Conservation (phyloP, 768 basidiomycete species). For the Neoboletus subvelutipes region DNA sequence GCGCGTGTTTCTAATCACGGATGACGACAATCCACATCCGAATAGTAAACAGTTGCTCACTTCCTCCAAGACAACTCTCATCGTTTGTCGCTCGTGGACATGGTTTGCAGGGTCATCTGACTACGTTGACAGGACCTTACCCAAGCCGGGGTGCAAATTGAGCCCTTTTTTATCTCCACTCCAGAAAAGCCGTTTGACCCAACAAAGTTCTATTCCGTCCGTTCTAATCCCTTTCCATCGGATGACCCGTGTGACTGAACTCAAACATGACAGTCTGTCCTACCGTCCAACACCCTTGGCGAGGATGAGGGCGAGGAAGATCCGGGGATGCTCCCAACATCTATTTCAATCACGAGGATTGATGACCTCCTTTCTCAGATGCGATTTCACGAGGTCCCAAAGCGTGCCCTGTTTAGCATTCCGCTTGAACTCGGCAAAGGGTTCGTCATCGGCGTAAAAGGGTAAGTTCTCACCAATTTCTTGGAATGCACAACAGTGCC, state of each 20-base stretch:
- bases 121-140: constrained; percentile 62
- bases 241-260: constrained; percentile 8
- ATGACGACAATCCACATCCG: constrained; percentile 51
- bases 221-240: constrained; percentile 20
- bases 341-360: constrained; percentile 73
- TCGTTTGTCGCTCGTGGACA: constrained; percentile 42
- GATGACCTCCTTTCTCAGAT: constrained; percentile 78
- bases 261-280: constrained; percentile 48
- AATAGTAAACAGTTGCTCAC: constrained; percentile 60
- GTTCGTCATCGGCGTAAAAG: constrained; percentile 78
- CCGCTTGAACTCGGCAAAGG: constrained; percentile 77
- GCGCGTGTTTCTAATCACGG: constrained; percentile 90
- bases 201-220: constrained; percentile 76
- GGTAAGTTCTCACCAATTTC: constrained; percentile 43
- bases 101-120: neutral
- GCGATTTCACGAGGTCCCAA: constrained; percentile 80
- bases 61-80: constrained; percentile 69
- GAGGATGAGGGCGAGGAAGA: constrained; percentile 48
- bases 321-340: constrained; percentile 56
- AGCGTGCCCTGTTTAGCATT: constrained; percentile 78
- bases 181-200: constrained; percentile 66
- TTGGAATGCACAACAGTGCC: neutral
- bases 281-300: constrained; percentile 51
- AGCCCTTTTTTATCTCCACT: constrained; percentile 87
- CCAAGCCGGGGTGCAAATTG: constrained; percentile 74